These are phyloP conservation scores for Cotoneaster glaucophyllus DNA, from an alignment of 306 rosid genomes.

Conservation along the genomic window DNA sequence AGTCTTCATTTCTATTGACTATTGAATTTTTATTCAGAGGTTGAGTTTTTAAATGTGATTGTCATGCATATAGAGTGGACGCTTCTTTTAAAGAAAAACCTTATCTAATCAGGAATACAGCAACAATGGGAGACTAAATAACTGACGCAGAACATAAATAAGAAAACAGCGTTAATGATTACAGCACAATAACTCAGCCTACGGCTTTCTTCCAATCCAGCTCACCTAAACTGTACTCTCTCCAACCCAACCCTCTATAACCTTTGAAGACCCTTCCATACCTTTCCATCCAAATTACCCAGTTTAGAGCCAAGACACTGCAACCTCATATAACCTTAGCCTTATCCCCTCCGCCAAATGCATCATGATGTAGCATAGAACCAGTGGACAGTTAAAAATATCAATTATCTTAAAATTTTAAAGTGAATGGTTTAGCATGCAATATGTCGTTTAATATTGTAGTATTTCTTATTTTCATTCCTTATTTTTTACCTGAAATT, in stretches of 20 bases:
- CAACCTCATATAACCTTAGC: neutral
- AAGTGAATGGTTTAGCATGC: neutral
- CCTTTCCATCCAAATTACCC: neutral
- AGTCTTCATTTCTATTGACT: conserved; percentile 23
- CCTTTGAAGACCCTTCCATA: neutral
- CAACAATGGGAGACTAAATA: no score
- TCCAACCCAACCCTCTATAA: neutral
- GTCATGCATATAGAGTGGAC: neutral
- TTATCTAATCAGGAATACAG: no score
- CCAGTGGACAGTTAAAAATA: neutral
- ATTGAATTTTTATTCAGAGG: neutral
- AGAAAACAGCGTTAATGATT: neutral
- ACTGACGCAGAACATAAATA: no score
- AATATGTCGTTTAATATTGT: neutral
- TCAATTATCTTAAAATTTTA: neutral
- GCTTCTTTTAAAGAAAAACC: no score
- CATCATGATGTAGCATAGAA: neutral
- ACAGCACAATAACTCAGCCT: neutral
- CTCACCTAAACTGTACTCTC: no score
- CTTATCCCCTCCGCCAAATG: neutral
- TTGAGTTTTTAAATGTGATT: neutral
- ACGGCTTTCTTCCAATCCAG: neutral
- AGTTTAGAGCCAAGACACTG: neutral
- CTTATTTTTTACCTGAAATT: neutral
- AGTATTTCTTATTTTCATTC: neutral